Conservation (phyloP, 176 grass and related monocot species). For the Olyra latifolia region DNA sequence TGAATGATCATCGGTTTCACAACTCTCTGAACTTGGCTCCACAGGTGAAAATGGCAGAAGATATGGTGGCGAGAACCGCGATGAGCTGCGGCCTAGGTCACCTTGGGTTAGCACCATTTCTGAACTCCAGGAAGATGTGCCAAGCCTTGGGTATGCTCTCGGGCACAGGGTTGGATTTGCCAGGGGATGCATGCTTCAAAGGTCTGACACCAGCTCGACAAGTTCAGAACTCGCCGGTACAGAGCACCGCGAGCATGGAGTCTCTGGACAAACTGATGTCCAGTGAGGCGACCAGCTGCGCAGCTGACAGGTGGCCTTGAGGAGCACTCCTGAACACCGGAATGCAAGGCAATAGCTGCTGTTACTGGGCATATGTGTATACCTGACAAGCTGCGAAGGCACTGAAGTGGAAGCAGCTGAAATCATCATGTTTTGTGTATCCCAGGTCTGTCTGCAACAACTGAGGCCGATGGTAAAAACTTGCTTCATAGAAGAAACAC, state of each 20-base stretch:
- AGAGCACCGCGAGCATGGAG: slow-evolving; percentile 44
- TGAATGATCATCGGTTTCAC: not conserved
- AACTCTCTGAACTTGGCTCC: not conserved
- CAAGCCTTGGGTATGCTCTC: slow-evolving; percentile 52
- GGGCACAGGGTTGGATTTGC: slow-evolving; percentile 38
- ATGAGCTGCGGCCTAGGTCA: slow-evolving; percentile 60
- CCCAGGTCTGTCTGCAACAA: not conserved
- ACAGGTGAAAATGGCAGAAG: slow-evolving; percentile 93
- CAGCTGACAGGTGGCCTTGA: slow-evolving; percentile 49
- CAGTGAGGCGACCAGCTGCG: slow-evolving; percentile 31
- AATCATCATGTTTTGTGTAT: not conserved
- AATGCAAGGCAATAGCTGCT: not conserved
- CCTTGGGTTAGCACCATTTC: slow-evolving; percentile 59
- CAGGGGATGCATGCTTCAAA: slow-evolving; percentile 36
- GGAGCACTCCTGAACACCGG: slow-evolving; percentile 14
- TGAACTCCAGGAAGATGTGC: slow-evolving; percentile 52
- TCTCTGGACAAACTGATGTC: slow-evolving; percentile 40
- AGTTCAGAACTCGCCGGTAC: slow-evolving; percentile 46
- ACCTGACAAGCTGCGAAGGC: not conserved
- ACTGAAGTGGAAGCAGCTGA: slow-evolving; percentile 6
- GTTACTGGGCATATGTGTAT: not conserved
- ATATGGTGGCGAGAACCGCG: slow-evolving; percentile 64
- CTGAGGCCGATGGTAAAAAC: not conserved
- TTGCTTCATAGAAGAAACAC: not conserved
- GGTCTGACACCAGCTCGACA: slow-evolving; percentile 40